Conservation (phyloP, 2,329 filamentous ascomycete genomes). For the Pseudonectria foliicola region DNA sequence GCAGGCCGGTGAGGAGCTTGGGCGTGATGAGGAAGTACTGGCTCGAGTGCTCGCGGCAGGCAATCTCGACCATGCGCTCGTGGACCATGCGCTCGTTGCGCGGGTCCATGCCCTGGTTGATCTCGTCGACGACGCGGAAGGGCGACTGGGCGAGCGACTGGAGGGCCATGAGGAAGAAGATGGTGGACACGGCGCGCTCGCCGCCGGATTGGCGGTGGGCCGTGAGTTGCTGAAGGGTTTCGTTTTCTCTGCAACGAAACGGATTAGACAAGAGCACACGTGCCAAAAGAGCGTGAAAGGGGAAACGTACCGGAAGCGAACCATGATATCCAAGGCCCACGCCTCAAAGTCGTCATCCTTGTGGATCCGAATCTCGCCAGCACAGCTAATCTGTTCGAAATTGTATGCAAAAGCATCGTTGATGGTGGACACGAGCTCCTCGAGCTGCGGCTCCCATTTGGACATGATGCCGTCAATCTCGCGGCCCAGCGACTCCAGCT, state of each 20-base stretch:
- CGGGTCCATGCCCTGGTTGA: slow-evolving; percentile 99
- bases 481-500: slow-evolving; percentile 46
- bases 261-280: not conserved
- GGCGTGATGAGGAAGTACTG: slow-evolving; percentile 98
- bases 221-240: slow-evolving; percentile 76
- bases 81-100: slow-evolving; percentile 98
- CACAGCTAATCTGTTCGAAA: slow-evolving; percentile 89
- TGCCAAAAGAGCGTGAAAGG: slow-evolving; percentile 1
- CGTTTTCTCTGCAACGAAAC: slow-evolving; percentile 53
- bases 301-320: slow-evolving; percentile 74
- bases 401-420: slow-evolving; percentile 89
- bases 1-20: slow-evolving; percentile 78
- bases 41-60: slow-evolving; percentile 71
- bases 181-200: slow-evolving; percentile 91
- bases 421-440: slow-evolving; percentile 70
- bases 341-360: slow-evolving; percentile 91
- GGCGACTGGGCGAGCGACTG: slow-evolving; percentile 89
- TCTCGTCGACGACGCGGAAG: slow-evolving; percentile 97
- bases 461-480: slow-evolving; percentile 60
- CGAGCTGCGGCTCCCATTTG: slow-evolving; percentile 78
- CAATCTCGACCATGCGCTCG: slow-evolving; percentile 96
- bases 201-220: slow-evolving; percentile 93
- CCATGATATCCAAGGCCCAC: slow-evolving; percentile 89
- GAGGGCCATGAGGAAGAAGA: slow-evolving; percentile 98
- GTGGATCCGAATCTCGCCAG: slow-evolving; percentile 79